These are phyloP conservation scores for Myxozyma neotropica DNA, from an alignment of 805 yeast genomes.

Conservation along the genomic window DNA sequence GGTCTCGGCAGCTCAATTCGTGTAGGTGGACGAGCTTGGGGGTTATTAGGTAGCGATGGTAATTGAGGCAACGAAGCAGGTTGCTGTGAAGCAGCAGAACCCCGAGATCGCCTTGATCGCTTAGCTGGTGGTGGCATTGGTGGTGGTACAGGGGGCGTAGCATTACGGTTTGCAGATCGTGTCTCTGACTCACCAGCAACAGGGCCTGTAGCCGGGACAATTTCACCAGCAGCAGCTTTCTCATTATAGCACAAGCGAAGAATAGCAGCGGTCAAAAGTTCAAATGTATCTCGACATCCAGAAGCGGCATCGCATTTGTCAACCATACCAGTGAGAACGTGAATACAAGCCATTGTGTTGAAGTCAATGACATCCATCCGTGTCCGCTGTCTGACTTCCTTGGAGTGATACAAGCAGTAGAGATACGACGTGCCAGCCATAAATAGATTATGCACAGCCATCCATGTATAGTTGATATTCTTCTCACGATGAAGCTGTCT, in stretches of 20 bases:
- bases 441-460: conserved; percentile 83
- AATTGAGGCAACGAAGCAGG: conserved; percentile 9
- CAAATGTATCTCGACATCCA: conserved; percentile 70
- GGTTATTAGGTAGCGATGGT: neutral
- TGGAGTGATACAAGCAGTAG: conserved; percentile 72
- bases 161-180: conserved; percentile 8
- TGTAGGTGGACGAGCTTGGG: neutral
- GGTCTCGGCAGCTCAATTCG: neutral
- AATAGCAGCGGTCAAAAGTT: conserved; percentile 71
- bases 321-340: conserved; percentile 60
- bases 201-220: conserved; percentile 21
- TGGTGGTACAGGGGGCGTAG: conserved; percentile 31
- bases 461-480: conserved; percentile 85
- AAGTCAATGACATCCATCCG: conserved; percentile 55
- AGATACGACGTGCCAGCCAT: conserved; percentile 87
- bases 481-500: conserved; percentile 57
- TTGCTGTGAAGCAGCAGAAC: conserved; percentile 3
- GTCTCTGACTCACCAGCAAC: neutral
- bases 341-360: conserved; percentile 47
- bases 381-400: conserved; percentile 52
- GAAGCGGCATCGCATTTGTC: conserved; percentile 79
- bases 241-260: conserved; percentile 51
- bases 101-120: conserved; percentile 14
- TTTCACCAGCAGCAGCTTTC: conserved; percentile 36
- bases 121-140: conserved; percentile 35